Conservation (phyloP, 331 rosid species). For the Telfairia occidentalis region DNA sequence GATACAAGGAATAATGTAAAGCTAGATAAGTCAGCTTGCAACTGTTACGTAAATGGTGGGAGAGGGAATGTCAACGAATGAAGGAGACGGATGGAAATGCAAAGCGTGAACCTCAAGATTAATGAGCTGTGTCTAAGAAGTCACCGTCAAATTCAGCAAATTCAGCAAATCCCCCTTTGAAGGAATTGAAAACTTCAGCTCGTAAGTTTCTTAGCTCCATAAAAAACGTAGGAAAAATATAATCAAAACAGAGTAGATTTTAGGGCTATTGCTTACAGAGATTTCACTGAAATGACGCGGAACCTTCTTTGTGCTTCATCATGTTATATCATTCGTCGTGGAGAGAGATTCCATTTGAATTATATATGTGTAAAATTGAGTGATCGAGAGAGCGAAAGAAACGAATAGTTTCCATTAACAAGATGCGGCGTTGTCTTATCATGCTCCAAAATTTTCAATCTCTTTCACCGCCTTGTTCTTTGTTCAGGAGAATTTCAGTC, state of each 20-base stretch:
- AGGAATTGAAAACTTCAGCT: neutral
- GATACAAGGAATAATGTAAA: conserved; percentile 7
- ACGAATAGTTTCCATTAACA: neutral
- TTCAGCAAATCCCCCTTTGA: neutral
- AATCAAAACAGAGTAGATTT: neutral
- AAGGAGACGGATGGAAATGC: neutral
- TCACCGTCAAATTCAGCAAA: neutral
- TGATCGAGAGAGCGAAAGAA: neutral
- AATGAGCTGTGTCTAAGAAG: neutral
- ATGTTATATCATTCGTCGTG: neutral
- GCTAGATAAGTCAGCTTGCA: conserved; percentile 12
- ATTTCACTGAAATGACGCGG: neutral
- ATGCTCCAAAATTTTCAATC: neutral
- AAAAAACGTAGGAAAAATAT: neutral
- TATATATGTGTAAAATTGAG: neutral
- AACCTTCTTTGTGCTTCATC: neutral
- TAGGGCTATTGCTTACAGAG: neutral
- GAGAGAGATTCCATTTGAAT: conserved; percentile 1
- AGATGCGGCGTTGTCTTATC: conserved; percentile 4
- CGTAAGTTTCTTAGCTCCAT: neutral
- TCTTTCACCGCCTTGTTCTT: neutral
- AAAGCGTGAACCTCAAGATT: neutral
- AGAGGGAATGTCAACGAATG: conserved; percentile 8
- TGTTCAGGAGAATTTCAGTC: neutral
- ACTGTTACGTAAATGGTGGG: neutral